These are phyloP conservation scores for Aspergillus jensenii DNA, from an alignment of 2,329 filamentous ascomycete species.

Conservation along the genomic window DNA sequence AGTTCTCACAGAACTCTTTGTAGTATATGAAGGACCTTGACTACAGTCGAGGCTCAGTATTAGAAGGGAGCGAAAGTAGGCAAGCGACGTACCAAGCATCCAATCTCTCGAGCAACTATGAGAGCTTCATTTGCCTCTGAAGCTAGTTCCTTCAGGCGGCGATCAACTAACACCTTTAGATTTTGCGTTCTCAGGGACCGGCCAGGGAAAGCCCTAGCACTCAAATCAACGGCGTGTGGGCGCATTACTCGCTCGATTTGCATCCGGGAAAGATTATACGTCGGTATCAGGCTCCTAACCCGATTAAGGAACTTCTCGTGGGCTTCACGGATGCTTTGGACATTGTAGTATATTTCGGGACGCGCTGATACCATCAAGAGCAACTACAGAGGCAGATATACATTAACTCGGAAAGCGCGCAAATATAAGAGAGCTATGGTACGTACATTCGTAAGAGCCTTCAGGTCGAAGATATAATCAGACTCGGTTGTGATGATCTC, in stretches of 20 bases:
- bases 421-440: background rate
- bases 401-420: background rate
- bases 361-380: slow-evolving; percentile 73
- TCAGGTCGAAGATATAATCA: slow-evolving; percentile 82
- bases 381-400: slow-evolving; percentile 50
- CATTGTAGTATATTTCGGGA: slow-evolving; percentile 73
- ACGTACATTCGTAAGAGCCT: slow-evolving; percentile 79
- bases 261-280: slow-evolving; percentile 45
- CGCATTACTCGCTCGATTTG: slow-evolving; percentile 30
- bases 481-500: slow-evolving; percentile 86
- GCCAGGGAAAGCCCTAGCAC: slow-evolving; percentile 29
- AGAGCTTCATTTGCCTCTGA: slow-evolving; percentile 56
- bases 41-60: slow-evolving; percentile 56
- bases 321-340: slow-evolving; percentile 75
- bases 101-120: slow-evolving; percentile 55
- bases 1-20: slow-evolving; percentile 88
- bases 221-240: slow-evolving; percentile 49
- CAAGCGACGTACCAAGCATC: slow-evolving; percentile 45
- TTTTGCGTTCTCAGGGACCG: slow-evolving; percentile 30
- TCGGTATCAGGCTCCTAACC: slow-evolving; percentile 69
- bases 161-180: slow-evolving; percentile 28
- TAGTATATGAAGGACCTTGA: slow-evolving; percentile 82
- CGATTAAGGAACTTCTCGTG: slow-evolving; percentile 80
- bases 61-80: no score
- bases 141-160: slow-evolving; percentile 37